Percentiles rank a stretch among this genome's conserved stretches.
Evolutionary conservation across 371 early-diverging fungal species (phyloP).

Genomic region (Circinella minor): DNA sequence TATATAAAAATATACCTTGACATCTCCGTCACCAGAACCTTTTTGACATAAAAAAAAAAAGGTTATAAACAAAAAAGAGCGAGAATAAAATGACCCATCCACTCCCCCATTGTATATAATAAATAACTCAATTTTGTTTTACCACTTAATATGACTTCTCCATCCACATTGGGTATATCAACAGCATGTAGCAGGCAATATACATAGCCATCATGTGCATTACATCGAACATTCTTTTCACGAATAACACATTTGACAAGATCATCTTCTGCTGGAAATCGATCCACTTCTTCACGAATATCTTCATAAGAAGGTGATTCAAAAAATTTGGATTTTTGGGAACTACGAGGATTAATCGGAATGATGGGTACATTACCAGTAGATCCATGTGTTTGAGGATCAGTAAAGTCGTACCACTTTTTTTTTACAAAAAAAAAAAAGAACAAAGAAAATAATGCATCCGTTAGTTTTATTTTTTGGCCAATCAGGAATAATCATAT

Average conservation of each 20-base stretch:
- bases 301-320: conserved; percentile 26
- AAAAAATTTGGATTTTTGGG: conserved; percentile 51
- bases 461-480: no score
- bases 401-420: conserved; percentile 66
- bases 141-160: conserved; percentile 68
- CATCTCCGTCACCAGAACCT: conserved; percentile 77
- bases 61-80: no score
- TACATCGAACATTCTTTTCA: conserved; percentile 57
- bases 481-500: no score
- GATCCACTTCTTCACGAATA: conserved; percentile 22
- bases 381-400: conserved; percentile 51
- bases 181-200: conserved; percentile 65
- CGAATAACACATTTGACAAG: conserved; percentile 60
- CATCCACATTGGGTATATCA: conserved; percentile 57
- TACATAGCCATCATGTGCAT: conserved; percentile 81
- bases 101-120: neutral
- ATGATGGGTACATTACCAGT: conserved; percentile 33
- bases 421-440: no score
- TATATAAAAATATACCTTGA: conserved; percentile 51
- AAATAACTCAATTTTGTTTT: conserved; percentile 1
- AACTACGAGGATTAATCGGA: conserved; percentile 25
- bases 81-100: no score
- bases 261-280: conserved; percentile 34
- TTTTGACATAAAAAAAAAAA: neutral
- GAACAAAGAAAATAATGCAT: no score